Evolutionary conservation across 805 yeast genomes (phyloP), one percentile per base, ranked within the genome.

Genomic region (Spathaspora gorwiae): DNA sequence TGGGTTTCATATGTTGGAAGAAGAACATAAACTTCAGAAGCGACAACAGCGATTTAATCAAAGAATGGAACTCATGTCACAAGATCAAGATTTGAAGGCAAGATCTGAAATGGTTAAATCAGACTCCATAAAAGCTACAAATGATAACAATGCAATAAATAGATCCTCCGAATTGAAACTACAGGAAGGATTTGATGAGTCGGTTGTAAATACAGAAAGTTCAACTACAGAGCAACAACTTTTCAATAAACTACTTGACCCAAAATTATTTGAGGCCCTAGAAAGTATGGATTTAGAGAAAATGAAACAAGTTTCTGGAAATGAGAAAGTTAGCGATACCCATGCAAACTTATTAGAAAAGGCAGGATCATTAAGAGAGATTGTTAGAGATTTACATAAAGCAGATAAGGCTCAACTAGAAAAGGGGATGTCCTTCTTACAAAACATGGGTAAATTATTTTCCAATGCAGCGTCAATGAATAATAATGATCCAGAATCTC

Each of bases 1-100:
- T 12, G 68, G 69, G 11, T 65, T 61, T 44, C 66, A 64, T 47
- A 59, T 62, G 64, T 49, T 64, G 38, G 68, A 63, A 44, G 66
- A 62, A 46, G 68, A 64, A 36, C 64, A 61, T 44, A 58, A 57
- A 46, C 48, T 62, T 15, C 62, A 55, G 42, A 62, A 62, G 43
- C 55, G 60, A 49, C 62, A 61, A 48, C 54, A 51, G 34, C 53
- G 48, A 38, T 39, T 49, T 24, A 47, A 44, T 30, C 46, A 48
- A 26, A 44, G 39, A n/a, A 35, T 41, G 13, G 47, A 40, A 35
- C 15, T 41, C 9, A 40, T 42, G 33, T 33, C 43, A 10, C 54
- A 52, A 36, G 44, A 45, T 34, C 37, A 35, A 19, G 37, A 35
- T 35, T 35, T 14, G 19, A 13, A 32, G n/a, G n/a, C 35, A 32